Conservation (phyloP, 2,329 filamentous ascomycete species). For the Curvularia sp. region DNA sequence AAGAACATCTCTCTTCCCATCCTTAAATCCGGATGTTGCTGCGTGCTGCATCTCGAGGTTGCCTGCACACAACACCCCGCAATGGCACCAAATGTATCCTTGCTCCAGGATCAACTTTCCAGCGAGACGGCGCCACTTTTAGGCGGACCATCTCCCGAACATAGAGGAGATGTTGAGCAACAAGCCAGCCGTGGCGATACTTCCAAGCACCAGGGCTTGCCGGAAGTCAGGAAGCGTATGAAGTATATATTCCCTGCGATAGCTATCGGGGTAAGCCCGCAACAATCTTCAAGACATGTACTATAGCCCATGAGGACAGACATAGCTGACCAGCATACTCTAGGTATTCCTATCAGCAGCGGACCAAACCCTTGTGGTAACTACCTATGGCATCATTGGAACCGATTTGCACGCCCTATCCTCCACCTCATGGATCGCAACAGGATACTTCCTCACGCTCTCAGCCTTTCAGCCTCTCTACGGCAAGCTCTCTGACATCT, state of each 20-base stretch:
- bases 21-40: background rate
- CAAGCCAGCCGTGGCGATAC: conserved; percentile 42
- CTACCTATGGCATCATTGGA: conserved; percentile 80
- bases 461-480: conserved; percentile 79
- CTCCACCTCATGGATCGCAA: conserved; percentile 76
- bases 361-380: conserved; percentile 80
- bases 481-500: conserved; percentile 74
- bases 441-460: conserved; percentile 73
- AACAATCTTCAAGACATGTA: background rate
- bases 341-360: conserved; percentile 73
- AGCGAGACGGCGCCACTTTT: conserved; percentile 58
- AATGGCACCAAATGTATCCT: conserved; percentile 9
- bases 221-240: conserved; percentile 60
- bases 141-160: conserved; percentile 28
- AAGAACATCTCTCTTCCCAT: background rate
- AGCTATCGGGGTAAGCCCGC: conserved; percentile 63
- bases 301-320: background rate
- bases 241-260: conserved; percentile 68
- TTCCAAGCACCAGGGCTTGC: conserved; percentile 54
- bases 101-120: background rate
- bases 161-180: conserved; percentile 48
- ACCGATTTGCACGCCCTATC: conserved; percentile 77
- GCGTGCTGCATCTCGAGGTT: background rate
- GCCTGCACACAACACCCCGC: conserved; percentile 5
- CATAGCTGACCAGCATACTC: background rate